Evolutionary conservation across 2,329 filamentous ascomycete genomes (phyloP).

Genomic region (Didymella exigua): DNA sequence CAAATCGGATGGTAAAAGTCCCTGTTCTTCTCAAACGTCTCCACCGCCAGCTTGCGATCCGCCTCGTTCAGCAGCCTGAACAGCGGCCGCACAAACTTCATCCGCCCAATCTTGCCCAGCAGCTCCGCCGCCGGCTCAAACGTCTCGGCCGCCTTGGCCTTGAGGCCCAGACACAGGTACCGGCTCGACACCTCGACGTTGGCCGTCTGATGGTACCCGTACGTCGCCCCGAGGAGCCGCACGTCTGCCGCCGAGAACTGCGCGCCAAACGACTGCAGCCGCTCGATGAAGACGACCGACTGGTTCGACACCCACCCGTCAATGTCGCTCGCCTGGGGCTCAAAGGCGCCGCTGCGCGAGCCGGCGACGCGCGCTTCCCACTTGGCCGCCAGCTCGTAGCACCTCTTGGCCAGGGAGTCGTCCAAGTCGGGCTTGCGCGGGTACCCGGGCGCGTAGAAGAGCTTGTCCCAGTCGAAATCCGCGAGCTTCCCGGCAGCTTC

Average conservation of each 20-base stretch:
- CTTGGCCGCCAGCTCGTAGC: slow-evolving; percentile 79
- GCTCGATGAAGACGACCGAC: slow-evolving; percentile 86
- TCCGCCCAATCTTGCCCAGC: slow-evolving; percentile 81
- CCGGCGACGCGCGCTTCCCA: slow-evolving; percentile 67
- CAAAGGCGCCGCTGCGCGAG: slow-evolving; percentile 49
- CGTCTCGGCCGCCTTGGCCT: slow-evolving; percentile 70
- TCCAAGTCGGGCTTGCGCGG: slow-evolving; percentile 92
- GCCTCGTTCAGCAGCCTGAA: slow-evolving; percentile 77
- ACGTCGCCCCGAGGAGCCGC: slow-evolving; percentile 73
- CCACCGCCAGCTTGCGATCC: slow-evolving; percentile 74
- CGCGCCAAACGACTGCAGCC: slow-evolving; percentile 69
- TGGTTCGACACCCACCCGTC: slow-evolving; percentile 82
- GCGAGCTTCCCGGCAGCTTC: slow-evolving; percentile 67
- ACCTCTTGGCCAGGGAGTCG: slow-evolving; percentile 82
- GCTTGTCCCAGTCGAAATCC: slow-evolving; percentile 84
- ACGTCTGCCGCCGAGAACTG: slow-evolving; percentile 70
- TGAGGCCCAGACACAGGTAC: slow-evolving; percentile 80
- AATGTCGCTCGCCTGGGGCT: slow-evolving; percentile 72
- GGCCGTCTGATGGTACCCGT: slow-evolving; percentile 70
- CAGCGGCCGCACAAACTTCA: slow-evolving; percentile 95
- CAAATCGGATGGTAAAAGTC: slow-evolving; percentile 98
- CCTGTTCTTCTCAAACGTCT: slow-evolving; percentile 84
- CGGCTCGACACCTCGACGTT: slow-evolving; percentile 87
- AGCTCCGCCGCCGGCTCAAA: slow-evolving; percentile 75
- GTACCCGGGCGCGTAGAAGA: slow-evolving; percentile 86